Percentiles rank a stretch among this genome's conserved stretches.
Conservation (phyloP, 169 alveolate species). For the Toxoplasma gondii region DNA sequence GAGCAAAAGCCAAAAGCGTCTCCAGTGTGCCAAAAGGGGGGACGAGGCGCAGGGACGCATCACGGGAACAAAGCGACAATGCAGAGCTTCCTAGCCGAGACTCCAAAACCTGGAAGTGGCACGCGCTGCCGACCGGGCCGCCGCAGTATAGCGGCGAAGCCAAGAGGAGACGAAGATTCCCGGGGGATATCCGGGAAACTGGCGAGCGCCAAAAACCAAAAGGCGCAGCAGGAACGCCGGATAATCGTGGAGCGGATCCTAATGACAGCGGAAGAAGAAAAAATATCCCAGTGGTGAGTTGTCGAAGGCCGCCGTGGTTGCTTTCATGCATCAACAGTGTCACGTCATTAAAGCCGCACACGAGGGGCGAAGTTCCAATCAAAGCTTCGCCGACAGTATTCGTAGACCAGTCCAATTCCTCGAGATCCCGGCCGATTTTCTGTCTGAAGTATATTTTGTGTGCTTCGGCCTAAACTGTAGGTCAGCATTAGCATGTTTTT, state of each 20-base stretch:
- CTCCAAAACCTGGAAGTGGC: no score
- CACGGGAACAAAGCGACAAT: not conserved
- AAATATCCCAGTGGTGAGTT: not conserved
- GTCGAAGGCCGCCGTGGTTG: no score
- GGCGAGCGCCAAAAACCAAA: not conserved
- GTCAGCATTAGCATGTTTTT: no score
- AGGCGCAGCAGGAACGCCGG: not conserved
- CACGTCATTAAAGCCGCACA: no score
- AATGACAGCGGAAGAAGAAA: not conserved
- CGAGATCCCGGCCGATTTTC: no score
- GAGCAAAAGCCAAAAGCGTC: not conserved
- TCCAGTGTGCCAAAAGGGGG: not conserved
- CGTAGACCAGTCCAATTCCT: no score
- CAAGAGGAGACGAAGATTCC: not conserved
- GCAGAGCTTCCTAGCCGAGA: no score
- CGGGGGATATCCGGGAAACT: not conserved
- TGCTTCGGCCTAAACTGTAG: no score
- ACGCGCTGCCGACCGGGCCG: not conserved
- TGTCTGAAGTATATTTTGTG: no score
- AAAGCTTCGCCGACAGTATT: no score
- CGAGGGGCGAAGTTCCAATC: no score
- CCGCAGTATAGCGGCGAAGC: not conserved
- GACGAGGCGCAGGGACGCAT: not conserved
- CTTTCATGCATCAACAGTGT: no score
- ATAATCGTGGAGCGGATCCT: not conserved